Evolutionary conservation across 2,329 filamentous ascomycete genomes (phyloP).

Genomic region (Sporothrix variecibatus): DNA sequence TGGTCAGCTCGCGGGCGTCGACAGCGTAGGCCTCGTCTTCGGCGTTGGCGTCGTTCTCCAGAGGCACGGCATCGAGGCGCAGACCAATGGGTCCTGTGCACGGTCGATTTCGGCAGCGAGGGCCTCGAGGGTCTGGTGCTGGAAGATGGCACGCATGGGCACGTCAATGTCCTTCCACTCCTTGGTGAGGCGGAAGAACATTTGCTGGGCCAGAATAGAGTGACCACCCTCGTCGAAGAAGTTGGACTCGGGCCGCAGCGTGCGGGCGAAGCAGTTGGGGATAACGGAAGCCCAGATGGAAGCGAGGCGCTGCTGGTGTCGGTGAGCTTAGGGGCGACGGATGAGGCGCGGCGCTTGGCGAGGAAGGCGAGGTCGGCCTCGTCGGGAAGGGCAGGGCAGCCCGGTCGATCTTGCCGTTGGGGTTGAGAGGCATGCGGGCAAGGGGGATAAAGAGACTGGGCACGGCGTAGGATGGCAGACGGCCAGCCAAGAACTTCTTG

Average conservation of each 20-base stretch:
- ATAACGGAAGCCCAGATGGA: constrained; percentile 74
- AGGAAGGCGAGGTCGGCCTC: constrained; percentile 49
- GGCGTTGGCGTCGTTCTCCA: constrained; percentile 17
- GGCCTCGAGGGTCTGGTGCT: constrained; percentile 54
- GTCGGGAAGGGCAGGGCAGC: constrained; percentile 77
- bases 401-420: constrained; percentile 84
- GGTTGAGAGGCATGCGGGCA: constrained; percentile 56
- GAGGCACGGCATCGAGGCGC: constrained; percentile 26
- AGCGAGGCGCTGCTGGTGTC: constrained; percentile 69
- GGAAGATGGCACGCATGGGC: constrained; percentile 70
- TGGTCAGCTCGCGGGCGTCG: constrained; percentile 24
- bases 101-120: constrained; percentile 52
- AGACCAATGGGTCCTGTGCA: constrained; percentile 30
- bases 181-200: constrained; percentile 68
- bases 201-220: constrained; percentile 76
- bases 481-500: constrained; percentile 61
- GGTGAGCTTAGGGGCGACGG: constrained; percentile 33
- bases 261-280: constrained; percentile 54
- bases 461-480: constrained; percentile 73
- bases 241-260: constrained; percentile 58
- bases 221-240: constrained; percentile 85
- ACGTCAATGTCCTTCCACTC: constrained; percentile 50
- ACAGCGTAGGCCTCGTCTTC: constrained; percentile 31
- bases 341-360: constrained; percentile 34
- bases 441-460: constrained; percentile 74